phyloP scores from a whole-genome alignment of 1,139 yeast species.

The Kluyveromyces sp. region DNA sequence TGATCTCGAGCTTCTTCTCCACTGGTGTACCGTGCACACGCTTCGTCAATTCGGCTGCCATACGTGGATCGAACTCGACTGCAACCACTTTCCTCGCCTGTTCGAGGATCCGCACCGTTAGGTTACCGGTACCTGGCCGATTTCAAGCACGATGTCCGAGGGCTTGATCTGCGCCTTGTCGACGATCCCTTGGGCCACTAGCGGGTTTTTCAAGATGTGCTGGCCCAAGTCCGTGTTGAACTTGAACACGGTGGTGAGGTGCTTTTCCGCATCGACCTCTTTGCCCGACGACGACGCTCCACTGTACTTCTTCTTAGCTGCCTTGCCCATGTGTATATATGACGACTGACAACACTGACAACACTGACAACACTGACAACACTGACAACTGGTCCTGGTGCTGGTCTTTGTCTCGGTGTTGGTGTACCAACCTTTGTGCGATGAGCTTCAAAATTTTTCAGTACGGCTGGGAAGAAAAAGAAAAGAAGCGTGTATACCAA shows the following conservation, averaged over 20 bases:
- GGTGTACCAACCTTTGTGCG: background rate
- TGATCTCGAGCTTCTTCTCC: constrained; percentile 81
- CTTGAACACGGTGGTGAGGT: constrained; percentile 78
- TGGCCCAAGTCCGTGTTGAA: constrained; percentile 96
- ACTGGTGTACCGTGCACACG: constrained; percentile 95
- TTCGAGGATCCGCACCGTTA: constrained; percentile 87
- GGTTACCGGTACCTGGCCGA: constrained; percentile 98
- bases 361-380: background rate
- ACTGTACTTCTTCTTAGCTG: constrained; percentile 32
- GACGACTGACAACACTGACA: too few relatives aligned
- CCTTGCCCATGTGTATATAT: constrained; percentile 25
- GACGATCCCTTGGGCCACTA: constrained; percentile 95
- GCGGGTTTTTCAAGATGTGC: constrained; percentile 91
- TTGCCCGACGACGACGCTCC: constrained; percentile 34
- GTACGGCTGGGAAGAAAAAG: background rate
- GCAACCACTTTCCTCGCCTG: constrained; percentile 83
- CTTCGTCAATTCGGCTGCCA: constrained; percentile 97
- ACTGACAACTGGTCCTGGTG: background rate
- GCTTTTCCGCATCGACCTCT: constrained; percentile 59
- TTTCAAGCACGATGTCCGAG: constrained; percentile 87
- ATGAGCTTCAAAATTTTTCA: constrained; percentile 9
- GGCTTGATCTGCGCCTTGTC: constrained; percentile 93
- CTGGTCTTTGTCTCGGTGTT: too few relatives aligned
- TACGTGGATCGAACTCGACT: constrained; percentile 97
- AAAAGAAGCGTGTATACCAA: too few relatives aligned